phyloP scores from a whole-genome alignment of 805 yeast species.

The Yamadazyma scolyti region DNA sequence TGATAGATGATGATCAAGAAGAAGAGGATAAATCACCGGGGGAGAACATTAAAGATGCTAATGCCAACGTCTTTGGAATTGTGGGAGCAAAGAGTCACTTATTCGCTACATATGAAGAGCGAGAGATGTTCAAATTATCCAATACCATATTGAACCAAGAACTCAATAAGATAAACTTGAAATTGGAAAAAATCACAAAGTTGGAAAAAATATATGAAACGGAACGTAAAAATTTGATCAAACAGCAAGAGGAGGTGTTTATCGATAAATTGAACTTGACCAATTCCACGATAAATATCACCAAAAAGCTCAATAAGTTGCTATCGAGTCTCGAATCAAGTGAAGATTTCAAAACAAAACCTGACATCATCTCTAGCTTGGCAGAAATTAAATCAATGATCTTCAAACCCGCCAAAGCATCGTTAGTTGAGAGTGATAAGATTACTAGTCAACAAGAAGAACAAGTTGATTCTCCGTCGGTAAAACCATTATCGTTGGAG shows the following conservation, averaged over 20 bases:
- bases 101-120: slow-evolving; percentile 76
- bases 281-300: slow-evolving; percentile 50
- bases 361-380: slow-evolving; percentile 9
- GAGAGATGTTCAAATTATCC: slow-evolving; percentile 63
- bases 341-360: slow-evolving; percentile 2
- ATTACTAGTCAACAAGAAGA: slow-evolving; percentile 8
- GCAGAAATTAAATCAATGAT: slow-evolving; percentile 30
- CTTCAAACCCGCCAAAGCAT: slow-evolving; percentile 26
- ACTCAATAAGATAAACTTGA: slow-evolving; percentile 60
- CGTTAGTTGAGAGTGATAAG: slow-evolving; percentile 9
- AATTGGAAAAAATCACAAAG: slow-evolving; percentile 53
- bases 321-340: slow-evolving; percentile 15
- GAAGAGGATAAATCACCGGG: slow-evolving; percentile 12
- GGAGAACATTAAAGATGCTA: slow-evolving; percentile 52
- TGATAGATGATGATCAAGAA: slow-evolving; percentile 11
- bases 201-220: slow-evolving; percentile 64
- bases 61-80: slow-evolving; percentile 67
- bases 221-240: slow-evolving; percentile 56
- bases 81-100: slow-evolving; percentile 77
- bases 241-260: slow-evolving; percentile 64
- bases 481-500: slow-evolving; percentile 36
- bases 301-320: slow-evolving; percentile 43
- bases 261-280: slow-evolving; percentile 65
- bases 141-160: slow-evolving; percentile 59
- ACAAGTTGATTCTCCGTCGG: slow-evolving; percentile 8